Conservation (phyloP, 441 rosid genomes). For the Omphalea diandra region DNA sequence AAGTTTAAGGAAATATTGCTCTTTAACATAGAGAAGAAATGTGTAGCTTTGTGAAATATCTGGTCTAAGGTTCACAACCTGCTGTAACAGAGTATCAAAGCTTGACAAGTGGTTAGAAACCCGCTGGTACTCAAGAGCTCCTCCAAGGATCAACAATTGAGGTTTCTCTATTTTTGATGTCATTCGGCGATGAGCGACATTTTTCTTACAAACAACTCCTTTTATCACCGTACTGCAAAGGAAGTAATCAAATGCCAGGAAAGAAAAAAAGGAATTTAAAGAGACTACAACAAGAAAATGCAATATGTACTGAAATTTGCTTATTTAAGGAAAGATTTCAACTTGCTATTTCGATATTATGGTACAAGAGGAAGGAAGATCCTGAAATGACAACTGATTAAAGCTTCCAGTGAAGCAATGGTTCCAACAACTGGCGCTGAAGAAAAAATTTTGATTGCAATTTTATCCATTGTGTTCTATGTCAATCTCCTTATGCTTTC, state of each 20-base stretch:
- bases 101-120: conserved; percentile 89
- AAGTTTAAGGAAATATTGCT: background rate
- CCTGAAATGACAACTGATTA: no score
- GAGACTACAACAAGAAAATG: conserved; percentile 5
- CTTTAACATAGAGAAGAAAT: no score
- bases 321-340: background rate
- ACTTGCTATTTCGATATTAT: background rate
- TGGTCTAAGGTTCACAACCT: conserved; percentile 67
- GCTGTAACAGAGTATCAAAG: conserved; percentile 94
- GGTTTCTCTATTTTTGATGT: conserved; percentile 84
- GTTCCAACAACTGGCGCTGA: background rate
- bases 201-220: conserved; percentile 99
- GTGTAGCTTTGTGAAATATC: no score
- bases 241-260: conserved; percentile 21
- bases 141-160: conserved; percentile 84
- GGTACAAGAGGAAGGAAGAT: conserved; percentile 2
- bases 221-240: conserved; percentile 77
- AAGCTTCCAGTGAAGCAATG: conserved; percentile 1
- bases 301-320: background rate
- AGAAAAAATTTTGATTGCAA: background rate
- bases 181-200: conserved; percentile 98
- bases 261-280: conserved; percentile 17
- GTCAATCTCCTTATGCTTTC: conserved; percentile 1
- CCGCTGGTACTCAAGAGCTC: conserved; percentile 98
- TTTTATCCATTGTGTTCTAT: background rate